phyloP scores from a whole-genome alignment of 75 land plant genomes.

The Chamaecyparis obtusa region DNA sequence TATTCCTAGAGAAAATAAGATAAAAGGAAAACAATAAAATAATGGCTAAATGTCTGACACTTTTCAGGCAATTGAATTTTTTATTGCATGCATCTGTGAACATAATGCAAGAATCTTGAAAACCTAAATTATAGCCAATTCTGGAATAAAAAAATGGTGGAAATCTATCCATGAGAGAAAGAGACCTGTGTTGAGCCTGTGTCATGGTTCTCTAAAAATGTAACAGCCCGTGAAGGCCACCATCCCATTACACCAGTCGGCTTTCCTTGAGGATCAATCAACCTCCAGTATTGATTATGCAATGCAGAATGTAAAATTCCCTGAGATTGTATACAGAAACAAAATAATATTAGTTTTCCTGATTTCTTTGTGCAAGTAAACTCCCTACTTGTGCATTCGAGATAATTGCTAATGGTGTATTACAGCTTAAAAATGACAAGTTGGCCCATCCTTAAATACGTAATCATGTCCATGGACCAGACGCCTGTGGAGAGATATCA shows the following conservation, averaged over 20 bases:
- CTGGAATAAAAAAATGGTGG: neutral
- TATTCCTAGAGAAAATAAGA: neutral
- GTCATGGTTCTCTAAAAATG: slow-evolving; percentile 85
- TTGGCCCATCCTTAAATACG: neutral
- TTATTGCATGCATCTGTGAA: neutral
- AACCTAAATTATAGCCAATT: neutral
- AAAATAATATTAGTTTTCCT: neutral
- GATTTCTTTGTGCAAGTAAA: neutral
- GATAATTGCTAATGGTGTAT: neutral
- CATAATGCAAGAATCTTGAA: neutral
- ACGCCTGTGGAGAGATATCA: neutral
- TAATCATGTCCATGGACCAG: neutral
- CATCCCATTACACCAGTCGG: slow-evolving; percentile 89
- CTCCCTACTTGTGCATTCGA: neutral
- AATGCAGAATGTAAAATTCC: slow-evolving; percentile 76
- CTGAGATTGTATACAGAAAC: slow-evolving; percentile 32
- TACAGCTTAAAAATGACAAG: neutral
- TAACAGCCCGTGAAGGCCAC: slow-evolving; percentile 95
- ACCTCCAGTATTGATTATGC: slow-evolving; percentile 80
- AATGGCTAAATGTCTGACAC: neutral
- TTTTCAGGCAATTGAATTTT: neutral
- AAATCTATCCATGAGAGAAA: neutral
- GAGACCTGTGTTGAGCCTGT: slow-evolving; percentile 87
- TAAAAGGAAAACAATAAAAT: neutral
- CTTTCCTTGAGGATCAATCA: slow-evolving; percentile 78